Conservation (phyloP, 2,329 filamentous ascomycete genomes). For the Lasiodiplodia gonubiensis region DNA sequence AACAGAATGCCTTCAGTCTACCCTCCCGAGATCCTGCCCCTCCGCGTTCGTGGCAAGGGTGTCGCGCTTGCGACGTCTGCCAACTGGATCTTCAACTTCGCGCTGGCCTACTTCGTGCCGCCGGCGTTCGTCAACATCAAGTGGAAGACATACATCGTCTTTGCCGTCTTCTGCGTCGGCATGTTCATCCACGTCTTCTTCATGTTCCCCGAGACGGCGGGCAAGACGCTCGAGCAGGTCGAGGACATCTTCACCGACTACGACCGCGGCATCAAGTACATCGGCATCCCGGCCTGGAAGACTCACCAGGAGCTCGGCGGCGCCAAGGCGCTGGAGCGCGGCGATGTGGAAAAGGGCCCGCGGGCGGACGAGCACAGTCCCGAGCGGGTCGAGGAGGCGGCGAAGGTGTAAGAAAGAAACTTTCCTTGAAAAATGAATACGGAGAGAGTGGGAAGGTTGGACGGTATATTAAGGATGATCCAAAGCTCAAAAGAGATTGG, state of each 20-base stretch:
- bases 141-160: constrained; percentile 74
- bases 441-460: too few relatives aligned
- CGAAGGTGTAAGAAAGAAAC: not conserved
- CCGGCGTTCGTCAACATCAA: constrained; percentile 64
- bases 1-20: constrained; percentile 47
- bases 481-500: too few relatives aligned
- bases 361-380: constrained; percentile 32
- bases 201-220: constrained; percentile 70
- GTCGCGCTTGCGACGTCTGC: constrained; percentile 65
- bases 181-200: constrained; percentile 74
- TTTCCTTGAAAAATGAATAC: not conserved
- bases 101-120: constrained; percentile 61
- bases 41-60: constrained; percentile 67
- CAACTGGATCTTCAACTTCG: constrained; percentile 65
- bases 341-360: constrained; percentile 34
- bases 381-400: constrained; percentile 34
- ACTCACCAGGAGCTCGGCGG: constrained; percentile 38
- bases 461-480: too few relatives aligned
- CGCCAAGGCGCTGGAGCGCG: constrained; percentile 36
- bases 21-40: constrained; percentile 66
- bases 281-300: constrained; percentile 65
- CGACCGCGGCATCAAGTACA: constrained; percentile 45
- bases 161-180: constrained; percentile 71
- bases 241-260: constrained; percentile 69
- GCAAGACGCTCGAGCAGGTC: constrained; percentile 78